Conservation (phyloP, 257 asterid genomes). For the Perilla frutescens region DNA sequence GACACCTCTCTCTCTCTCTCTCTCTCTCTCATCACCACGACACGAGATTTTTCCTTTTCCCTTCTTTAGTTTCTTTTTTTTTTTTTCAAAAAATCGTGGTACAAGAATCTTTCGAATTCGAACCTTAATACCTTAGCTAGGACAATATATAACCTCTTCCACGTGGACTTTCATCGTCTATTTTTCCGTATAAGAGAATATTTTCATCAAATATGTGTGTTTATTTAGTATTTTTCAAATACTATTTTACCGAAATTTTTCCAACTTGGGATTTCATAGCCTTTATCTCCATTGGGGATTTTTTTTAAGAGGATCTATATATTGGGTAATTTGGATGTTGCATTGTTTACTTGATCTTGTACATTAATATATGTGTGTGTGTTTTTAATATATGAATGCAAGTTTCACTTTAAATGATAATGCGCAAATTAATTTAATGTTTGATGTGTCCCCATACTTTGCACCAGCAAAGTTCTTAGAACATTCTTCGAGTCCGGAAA, state of each 20-base stretch:
- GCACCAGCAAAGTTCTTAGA: not conserved
- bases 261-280: not conserved
- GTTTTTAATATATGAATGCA: no score
- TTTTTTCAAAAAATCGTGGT: not conserved
- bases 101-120: slow-evolving; percentile 28
- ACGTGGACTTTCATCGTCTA: not conserved
- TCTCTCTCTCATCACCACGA: not conserved
- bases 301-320: no score
- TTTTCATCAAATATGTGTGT: not conserved
- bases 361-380: no score
- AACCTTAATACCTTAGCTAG: slow-evolving; percentile 27
- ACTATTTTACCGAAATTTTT: not conserved
- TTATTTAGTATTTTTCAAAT: not conserved
- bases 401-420: no score
- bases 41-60: slow-evolving; percentile 6
- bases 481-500: not conserved
- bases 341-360: no score
- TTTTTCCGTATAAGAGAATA: slow-evolving; percentile 12
- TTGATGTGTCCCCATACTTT: not conserved
- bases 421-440: no score
- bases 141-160: not conserved
- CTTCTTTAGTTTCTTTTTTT: not conserved
- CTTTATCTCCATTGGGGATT: no score
- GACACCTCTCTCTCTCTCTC: slow-evolving; percentile 32
- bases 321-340: no score